Percentiles rank a stretch among this genome's conserved stretches.
Conservation (phyloP, 2,329 filamentous ascomycete species). For the Pseudocercospora macadamiae region DNA sequence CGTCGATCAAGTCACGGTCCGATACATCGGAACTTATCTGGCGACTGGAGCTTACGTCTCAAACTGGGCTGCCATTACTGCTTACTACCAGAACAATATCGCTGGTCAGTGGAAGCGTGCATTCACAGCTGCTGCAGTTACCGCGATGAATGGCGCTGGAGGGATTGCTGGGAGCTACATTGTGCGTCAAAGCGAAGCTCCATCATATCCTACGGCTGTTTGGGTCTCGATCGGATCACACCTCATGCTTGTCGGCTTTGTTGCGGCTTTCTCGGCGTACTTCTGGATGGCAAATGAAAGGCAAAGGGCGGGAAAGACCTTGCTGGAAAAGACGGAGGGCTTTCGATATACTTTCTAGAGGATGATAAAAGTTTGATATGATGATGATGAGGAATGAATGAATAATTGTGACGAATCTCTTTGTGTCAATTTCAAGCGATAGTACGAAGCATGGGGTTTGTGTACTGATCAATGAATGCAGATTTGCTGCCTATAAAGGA, state of each 20-base stretch:
- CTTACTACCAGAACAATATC: conserved; percentile 66
- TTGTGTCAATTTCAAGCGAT: too few species aligned
- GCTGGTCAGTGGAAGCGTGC: conserved; percentile 66
- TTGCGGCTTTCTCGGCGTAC: conserved; percentile 32
- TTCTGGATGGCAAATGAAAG: conserved; percentile 35
- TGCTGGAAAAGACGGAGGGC: conserved; percentile 41
- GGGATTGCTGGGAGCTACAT: conserved; percentile 70
- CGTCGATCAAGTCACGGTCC: conserved; percentile 59
- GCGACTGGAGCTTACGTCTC: conserved; percentile 69
- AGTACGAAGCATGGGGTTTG: too few species aligned
- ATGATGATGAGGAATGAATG: neutral
- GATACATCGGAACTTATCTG: conserved; percentile 67
- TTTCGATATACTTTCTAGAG: conserved; percentile 50
- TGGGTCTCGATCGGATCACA: conserved; percentile 65
- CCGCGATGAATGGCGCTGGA: conserved; percentile 63
- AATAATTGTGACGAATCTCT: neutral
- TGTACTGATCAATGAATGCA: too few species aligned
- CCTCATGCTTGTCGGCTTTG: conserved; percentile 33
- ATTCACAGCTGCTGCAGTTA: conserved; percentile 62
- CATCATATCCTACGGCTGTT: conserved; percentile 65
- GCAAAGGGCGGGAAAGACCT: conserved; percentile 30
- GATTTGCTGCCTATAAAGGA: too few species aligned
- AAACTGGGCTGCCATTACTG: conserved; percentile 69
- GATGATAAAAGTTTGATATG: conserved; percentile 5
- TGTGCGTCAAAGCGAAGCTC: conserved; percentile 63